These are phyloP conservation scores for Penicillium daleae DNA, from an alignment of 495 filamentous ascomycete genomes.

Conservation along the genomic window DNA sequence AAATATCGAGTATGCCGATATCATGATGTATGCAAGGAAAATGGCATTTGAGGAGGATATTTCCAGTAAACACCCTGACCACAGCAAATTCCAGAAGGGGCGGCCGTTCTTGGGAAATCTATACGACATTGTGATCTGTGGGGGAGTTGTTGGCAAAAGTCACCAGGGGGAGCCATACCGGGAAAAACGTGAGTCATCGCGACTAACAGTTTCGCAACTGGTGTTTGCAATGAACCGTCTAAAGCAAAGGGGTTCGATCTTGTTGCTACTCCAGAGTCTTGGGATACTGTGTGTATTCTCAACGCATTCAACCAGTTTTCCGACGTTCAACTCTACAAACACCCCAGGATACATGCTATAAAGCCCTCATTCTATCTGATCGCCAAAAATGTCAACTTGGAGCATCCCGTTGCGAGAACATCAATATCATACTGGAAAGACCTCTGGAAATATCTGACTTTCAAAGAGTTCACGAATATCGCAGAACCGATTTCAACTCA, in stretches of 20 bases:
- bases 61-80: slow-evolving; percentile 4
- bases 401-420: not conserved
- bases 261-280: slow-evolving; percentile 5
- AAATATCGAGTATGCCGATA: slow-evolving; percentile 8
- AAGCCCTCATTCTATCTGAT: slow-evolving; percentile 10
- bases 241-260: not conserved
- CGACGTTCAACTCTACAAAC: slow-evolving; percentile 1
- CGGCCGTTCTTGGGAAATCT: slow-evolving; percentile 5
- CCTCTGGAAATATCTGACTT: slow-evolving; percentile 8
- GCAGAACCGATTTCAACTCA: not conserved
- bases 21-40: slow-evolving; percentile 11
- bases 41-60: slow-evolving; percentile 4
- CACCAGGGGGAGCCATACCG: not conserved
- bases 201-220: slow-evolving; percentile 2
- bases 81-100: not conserved
- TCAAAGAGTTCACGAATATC: slow-evolving; percentile 3
- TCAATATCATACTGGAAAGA: slow-evolving; percentile 1
- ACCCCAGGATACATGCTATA: slow-evolving; percentile 7
- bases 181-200: not conserved
- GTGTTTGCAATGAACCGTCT: slow-evolving; percentile 8
- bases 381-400: not conserved
- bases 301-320: slow-evolving; percentile 10
- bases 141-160: slow-evolving; percentile 4
- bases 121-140: slow-evolving; percentile 7
- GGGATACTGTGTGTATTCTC: slow-evolving; percentile 9